Evolutionary conservation across 2,329 filamentous ascomycete species (phyloP).

Genomic region (Penicillium capsulatum): DNA sequence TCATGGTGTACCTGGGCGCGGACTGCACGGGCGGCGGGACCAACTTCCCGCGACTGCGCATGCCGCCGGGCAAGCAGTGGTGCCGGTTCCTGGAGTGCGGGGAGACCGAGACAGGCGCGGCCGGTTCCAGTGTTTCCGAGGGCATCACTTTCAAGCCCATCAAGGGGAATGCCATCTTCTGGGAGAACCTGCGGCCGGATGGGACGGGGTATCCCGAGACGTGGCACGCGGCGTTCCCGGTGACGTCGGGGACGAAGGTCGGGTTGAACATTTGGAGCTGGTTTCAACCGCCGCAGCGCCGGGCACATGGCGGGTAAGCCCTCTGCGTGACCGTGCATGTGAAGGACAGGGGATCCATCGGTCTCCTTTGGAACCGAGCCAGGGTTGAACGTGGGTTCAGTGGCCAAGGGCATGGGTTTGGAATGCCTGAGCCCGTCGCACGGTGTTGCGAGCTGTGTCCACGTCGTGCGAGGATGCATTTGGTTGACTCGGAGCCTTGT

Average conservation of each 20-base stretch:
- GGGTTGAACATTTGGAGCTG: constrained; percentile 64
- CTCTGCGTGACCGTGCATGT: no score
- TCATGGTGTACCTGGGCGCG: constrained; percentile 58
- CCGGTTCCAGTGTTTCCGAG: constrained; percentile 1
- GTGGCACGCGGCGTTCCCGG: constrained; percentile 59
- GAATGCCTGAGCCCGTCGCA: no score
- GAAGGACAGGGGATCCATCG: constrained; percentile 1
- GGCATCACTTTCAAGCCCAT: constrained; percentile 58
- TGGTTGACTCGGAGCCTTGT: no score
- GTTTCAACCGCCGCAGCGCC: constrained; percentile 45
- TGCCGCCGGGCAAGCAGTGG: constrained; percentile 47
- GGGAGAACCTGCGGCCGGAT: constrained; percentile 57
- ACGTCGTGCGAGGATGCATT: no score
- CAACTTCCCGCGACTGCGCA: constrained; percentile 53
- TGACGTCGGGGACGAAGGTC: constrained; percentile 54
- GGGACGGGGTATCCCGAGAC: constrained; percentile 56
- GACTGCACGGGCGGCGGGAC: constrained; percentile 57
- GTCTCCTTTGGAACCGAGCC: no score
- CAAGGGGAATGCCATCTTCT: constrained; percentile 58
- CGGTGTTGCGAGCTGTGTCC: no score
- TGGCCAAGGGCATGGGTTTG: no score
- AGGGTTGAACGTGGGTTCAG: no score
- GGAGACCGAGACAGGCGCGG: constrained; percentile 20
- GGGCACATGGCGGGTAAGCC: constrained; percentile 2
- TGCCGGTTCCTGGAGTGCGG: constrained; percentile 56